These are phyloP conservation scores for Cryptomeria japonica DNA, from an alignment of 75 land plant genomes.

Conservation along the genomic window DNA sequence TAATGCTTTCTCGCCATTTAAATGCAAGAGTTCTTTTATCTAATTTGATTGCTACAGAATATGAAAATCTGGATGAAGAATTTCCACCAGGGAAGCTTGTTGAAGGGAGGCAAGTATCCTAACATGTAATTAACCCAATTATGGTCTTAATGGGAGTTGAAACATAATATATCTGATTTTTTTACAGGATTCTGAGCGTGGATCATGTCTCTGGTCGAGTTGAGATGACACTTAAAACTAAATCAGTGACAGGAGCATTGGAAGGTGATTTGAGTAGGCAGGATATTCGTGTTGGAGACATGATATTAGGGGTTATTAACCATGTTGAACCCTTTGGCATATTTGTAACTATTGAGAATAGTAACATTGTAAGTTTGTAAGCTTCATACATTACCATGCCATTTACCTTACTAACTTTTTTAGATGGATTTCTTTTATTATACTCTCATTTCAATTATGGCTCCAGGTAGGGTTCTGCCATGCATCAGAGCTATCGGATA, in stretches of 20 bases:
- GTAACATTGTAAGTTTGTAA: slow-evolving; percentile 50
- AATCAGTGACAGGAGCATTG: slow-evolving; percentile 11
- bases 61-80: slow-evolving; percentile 56
- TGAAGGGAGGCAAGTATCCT: slow-evolving; percentile 59
- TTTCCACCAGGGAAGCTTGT: slow-evolving; percentile 93
- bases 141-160: neutral
- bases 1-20: slow-evolving; percentile 68
- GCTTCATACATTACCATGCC: neutral
- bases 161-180: neutral
- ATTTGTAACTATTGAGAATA: slow-evolving; percentile 64
- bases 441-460: neutral
- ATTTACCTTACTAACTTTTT: neutral
- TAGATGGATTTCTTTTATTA: neutral
- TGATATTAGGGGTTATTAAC: slow-evolving; percentile 63
- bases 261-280: slow-evolving; percentile 22
- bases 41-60: slow-evolving; percentile 66
- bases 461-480: slow-evolving; percentile 89
- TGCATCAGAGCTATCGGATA: slow-evolving; percentile 80
- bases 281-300: slow-evolving; percentile 60
- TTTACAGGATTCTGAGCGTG: slow-evolving; percentile 67
- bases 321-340: slow-evolving; percentile 72
- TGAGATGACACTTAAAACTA: slow-evolving; percentile 67
- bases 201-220: slow-evolving; percentile 67
- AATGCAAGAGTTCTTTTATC: slow-evolving; percentile 84
- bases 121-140: neutral